Base-by-base conservation (phyloP, 108 stramenopile genomes). In the Stephanodiscus minutulus region DNA sequence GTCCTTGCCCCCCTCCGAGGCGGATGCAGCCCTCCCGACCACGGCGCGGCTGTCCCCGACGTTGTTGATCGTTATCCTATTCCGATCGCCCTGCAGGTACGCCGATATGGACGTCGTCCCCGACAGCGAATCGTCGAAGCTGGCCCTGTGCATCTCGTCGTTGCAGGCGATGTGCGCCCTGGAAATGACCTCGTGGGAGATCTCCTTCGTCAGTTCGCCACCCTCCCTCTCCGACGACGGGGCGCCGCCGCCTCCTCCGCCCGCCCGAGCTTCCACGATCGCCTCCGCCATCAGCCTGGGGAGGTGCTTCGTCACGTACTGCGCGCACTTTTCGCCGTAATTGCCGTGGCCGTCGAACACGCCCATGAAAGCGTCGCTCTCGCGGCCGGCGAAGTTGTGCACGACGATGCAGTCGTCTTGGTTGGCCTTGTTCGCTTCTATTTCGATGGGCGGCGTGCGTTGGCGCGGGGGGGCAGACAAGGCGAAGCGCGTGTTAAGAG, bases 31-130 rank as follows among this genome's bases (percentile, higher is more conserved):
- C 75, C 83, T 83, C 59, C 96, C 95, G 39, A 98, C 55, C 50
- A 99, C 91, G 21, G 96, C 94, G 7, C 97, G 88, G 62, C 91
- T 92, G 76, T 97, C 97, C 22, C 99, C 99, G 1, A 98, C 99
- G 73, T 99, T 99, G 67, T 89, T 89, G 49, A 98, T 85, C 55
- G 92, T 91, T 25, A 99, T 79, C 43, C 87, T 76, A 66, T 91
- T 91, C 21, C 85, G 61, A 46, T 85, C 68, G 11, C 96, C 97
- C 31, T 96, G 93, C 57, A 97, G 41, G 50, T 90, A 87, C 8
- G 79, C 80, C 6, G 94, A 92, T 66, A 97, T 93, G 28, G 96
- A 81, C 12, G 99, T 99, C 12, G 96, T 96, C 5, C 99, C 99
- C 18, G 91, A 89, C 44, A 95, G 72, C 35, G 95, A 86, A 73